Evolutionary conservation across 495 filamentous ascomycete species (phyloP), one percentile per base, ranked within the genome.

Genomic region (Tuber indicum): DNA sequence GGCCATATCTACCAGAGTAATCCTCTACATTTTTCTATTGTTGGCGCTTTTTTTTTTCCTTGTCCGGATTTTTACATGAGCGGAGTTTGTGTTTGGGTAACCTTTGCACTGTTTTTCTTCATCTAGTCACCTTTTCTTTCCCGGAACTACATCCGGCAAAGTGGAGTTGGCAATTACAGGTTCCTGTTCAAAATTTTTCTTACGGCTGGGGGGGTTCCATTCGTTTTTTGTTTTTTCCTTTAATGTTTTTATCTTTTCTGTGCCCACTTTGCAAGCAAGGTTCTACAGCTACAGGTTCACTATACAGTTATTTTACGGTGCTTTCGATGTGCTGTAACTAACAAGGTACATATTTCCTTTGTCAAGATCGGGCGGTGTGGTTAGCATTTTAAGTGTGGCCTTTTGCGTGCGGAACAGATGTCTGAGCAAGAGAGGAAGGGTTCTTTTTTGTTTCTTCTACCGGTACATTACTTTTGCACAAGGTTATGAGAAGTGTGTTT

Each of bases 21-120:
- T 41, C 0, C 19, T 36, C 26, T 36, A 66, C 58, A 66, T 17
- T 66, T 66, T 66, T 66, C 58, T 66, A 19, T 66, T 66, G 4
- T 3, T 36, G 45, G 52, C 69, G 36, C 43, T 44, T 16, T 70
- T 70, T 75, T 76, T 78, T 78, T 76, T 78, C 49, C 72, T 62
- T 75, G 41, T 75, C n/a, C 39, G 58, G 58, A 66, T 66, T 36
- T 66, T 66, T 66, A 19, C 58, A 66, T 14, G 26, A 66, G 26
- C 26, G 75, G 79, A 81, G 79, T 81, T 49, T 80, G 32, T 72
- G 21, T 42, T 77, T 66, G 58, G 58, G 58, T 66, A 66, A 66
- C 58, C 69, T 66, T 66, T 47, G 26, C 47, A 39, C 36, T 49
- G 74, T 71, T 75, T 66, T 49, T 72, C 72, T 72, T 58, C 78